Conservation (phyloP, 306 rosid genomes). For the Psophocarpus tetragonolobus region DNA sequence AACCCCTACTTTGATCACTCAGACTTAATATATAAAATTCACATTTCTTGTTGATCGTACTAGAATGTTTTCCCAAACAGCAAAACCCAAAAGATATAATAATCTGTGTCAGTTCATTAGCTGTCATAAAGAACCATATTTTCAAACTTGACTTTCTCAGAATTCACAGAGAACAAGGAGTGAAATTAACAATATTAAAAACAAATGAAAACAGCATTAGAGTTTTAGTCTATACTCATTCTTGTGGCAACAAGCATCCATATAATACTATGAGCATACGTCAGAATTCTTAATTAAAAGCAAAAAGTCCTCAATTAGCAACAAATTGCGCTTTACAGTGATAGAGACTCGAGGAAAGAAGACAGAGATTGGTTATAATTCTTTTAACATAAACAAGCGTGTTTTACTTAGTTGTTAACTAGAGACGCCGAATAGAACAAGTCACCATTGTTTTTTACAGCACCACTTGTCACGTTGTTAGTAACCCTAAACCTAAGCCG, state of each 20-base stretch:
- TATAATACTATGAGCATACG: not conserved
- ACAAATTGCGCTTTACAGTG: slow-evolving; percentile 20
- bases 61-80: slow-evolving; percentile 29
- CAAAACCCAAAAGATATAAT: slow-evolving; percentile 3
- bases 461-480: slow-evolving; percentile 62
- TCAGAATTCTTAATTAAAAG: not conserved
- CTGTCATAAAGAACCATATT: not conserved
- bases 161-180: not conserved
- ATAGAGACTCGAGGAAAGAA: slow-evolving; percentile 32
- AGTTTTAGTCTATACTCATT: not conserved
- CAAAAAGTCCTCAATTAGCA: not conserved
- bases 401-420: slow-evolving; percentile 1
- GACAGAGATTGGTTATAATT: not conserved
- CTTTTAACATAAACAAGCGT: slow-evolving; percentile 4
- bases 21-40: not conserved
- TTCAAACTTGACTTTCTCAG: not conserved
- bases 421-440: slow-evolving; percentile 65
- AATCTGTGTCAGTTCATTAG: not conserved
- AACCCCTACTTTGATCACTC: slow-evolving; percentile 28
- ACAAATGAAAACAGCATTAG: not conserved
- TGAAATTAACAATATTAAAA: not conserved
- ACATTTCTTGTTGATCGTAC: slow-evolving; percentile 25
- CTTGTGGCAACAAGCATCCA: slow-evolving; percentile 11
- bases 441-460: slow-evolving; percentile 67
- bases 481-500: slow-evolving; percentile 40